A percentile compares a stretch with the other conserved stretches of the same genome.
Evolutionary conservation across 768 basidiomycete species (phyloP).

Genomic region (Psilocybe tampanensis): DNA sequence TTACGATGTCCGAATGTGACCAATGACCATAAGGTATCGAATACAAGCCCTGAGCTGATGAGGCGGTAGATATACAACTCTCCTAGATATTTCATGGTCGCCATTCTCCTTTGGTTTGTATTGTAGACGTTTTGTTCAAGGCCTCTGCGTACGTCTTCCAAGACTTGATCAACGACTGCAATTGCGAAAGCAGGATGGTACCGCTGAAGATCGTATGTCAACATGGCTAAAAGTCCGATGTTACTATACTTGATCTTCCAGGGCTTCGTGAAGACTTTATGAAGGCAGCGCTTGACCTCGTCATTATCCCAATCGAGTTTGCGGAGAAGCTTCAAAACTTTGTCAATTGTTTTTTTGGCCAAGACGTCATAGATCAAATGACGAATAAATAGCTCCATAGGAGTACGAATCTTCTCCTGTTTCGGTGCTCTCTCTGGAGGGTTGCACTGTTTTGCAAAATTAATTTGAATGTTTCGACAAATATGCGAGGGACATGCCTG

Average conservation of each 20-base stretch:
- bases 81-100: constrained; percentile 92
- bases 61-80: constrained; percentile 97
- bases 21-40: constrained; percentile 92
- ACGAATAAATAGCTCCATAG: constrained; percentile 92
- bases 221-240: constrained; percentile 87
- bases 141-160: constrained; percentile 90
- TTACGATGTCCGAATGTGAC: constrained; percentile 95
- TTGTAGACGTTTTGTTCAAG: constrained; percentile 95
- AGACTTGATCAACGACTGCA: constrained; percentile 88
- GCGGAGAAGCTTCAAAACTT: constrained; percentile 89
- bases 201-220: constrained; percentile 92
- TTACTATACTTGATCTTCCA: constrained; percentile 97
- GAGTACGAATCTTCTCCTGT: constrained; percentile 81
- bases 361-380: constrained; percentile 95
- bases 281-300: constrained; percentile 60
- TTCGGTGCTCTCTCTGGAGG: constrained; percentile 91
- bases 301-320: constrained; percentile 96
- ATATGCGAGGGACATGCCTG: constrained; percentile 64
- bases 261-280: constrained; percentile 94
- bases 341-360: constrained; percentile 92
- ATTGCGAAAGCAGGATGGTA: constrained; percentile 91
- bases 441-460: constrained; percentile 74
- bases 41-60: constrained; percentile 85
- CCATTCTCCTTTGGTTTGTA: constrained; percentile 90
- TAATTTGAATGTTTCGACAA: neutral